phyloP scores from a whole-genome alignment of 2,329 filamentous ascomycete genomes.

The Beauveria varroae region DNA sequence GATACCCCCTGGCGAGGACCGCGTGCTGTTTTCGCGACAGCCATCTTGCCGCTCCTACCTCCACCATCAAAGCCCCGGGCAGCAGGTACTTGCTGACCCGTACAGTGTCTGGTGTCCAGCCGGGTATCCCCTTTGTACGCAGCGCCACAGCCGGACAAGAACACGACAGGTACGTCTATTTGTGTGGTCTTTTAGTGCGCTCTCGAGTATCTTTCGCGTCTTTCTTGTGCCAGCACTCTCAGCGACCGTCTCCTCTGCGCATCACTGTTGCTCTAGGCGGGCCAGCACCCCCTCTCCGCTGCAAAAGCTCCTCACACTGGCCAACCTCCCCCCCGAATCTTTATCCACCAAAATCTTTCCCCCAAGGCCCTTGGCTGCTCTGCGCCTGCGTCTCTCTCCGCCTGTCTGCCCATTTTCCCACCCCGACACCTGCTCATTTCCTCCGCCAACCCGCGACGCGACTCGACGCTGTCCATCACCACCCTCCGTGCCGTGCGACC shows the following conservation, averaged over 20 bases:
- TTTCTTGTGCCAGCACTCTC: background rate
- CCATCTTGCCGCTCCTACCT: constrained; percentile 4
- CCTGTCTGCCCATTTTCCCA: constrained; percentile 12
- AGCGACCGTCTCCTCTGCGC: background rate
- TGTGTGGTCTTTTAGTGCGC: background rate
- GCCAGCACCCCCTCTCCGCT: background rate
- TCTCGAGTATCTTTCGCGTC: background rate
- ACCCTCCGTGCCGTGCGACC: constrained; percentile 35
- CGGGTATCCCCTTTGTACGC: background rate
- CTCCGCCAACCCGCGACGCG: constrained; percentile 36
- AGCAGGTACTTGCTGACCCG: background rate
- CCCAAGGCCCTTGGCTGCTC: background rate
- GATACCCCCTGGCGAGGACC: background rate
- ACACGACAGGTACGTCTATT: background rate
- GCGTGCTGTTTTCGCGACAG: constrained; percentile 5
- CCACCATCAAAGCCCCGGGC: constrained; percentile 5
- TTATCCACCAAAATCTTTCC: constrained; percentile 4
- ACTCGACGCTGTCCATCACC: constrained; percentile 31
- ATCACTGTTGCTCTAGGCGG: background rate
- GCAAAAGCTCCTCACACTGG: background rate
- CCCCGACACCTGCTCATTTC: constrained; percentile 21
- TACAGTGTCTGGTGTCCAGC: background rate
- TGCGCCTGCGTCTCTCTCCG: constrained; percentile 2
- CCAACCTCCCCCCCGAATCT: constrained; percentile 1
- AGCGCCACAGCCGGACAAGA: background rate